Conservation (phyloP, 306 rosid species). For the Quercus alba region DNA sequence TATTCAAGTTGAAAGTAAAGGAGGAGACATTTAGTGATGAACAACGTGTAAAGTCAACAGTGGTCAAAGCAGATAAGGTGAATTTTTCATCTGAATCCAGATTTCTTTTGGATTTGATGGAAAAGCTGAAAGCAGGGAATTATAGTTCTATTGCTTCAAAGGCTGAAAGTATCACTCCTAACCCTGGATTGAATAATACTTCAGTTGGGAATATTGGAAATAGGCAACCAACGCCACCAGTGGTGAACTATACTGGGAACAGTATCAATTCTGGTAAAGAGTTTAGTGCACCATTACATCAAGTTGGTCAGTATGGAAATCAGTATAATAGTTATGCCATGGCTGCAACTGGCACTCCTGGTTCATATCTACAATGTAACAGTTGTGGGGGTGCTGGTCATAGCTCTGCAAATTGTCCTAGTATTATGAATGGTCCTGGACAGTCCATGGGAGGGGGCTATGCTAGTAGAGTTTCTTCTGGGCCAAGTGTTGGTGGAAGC, state of each 20-base stretch:
- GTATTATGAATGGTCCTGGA: conserved; percentile 36
- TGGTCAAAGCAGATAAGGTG: conserved; percentile 71
- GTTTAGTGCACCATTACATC: conserved; percentile 44
- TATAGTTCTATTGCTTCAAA: conserved; percentile 20
- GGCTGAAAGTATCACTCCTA: conserved; percentile 29
- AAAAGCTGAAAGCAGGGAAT: conserved; percentile 43
- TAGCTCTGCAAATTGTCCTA: conserved; percentile 63
- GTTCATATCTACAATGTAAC: conserved; percentile 44
- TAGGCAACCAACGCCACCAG: conserved; percentile 35
- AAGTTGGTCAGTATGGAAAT: conserved; percentile 46
- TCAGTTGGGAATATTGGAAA: conserved; percentile 29
- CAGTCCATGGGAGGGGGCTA: conserved; percentile 44
- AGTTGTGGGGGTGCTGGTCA: conserved; percentile 74
- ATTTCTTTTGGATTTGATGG: conserved; percentile 54
- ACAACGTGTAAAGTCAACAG: conserved; percentile 77
- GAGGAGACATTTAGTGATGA: conserved; percentile 88
- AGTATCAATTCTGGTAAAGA: conserved; percentile 40
- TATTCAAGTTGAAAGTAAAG: conserved; percentile 79
- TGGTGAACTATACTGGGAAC: conserved; percentile 26
- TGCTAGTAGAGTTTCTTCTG: conserved; percentile 38
- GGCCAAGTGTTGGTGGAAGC: conserved; percentile 25
- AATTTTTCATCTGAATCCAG: conserved; percentile 44
- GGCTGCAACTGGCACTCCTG: conserved; percentile 29
- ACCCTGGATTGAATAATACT: conserved; percentile 24
- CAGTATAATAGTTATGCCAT: conserved; percentile 39